A percentile compares a stretch with the other conserved stretches of the same genome.
Conservation (phyloP, 768 basidiomycete genomes). For the Tricholoma furcatifolium region DNA sequence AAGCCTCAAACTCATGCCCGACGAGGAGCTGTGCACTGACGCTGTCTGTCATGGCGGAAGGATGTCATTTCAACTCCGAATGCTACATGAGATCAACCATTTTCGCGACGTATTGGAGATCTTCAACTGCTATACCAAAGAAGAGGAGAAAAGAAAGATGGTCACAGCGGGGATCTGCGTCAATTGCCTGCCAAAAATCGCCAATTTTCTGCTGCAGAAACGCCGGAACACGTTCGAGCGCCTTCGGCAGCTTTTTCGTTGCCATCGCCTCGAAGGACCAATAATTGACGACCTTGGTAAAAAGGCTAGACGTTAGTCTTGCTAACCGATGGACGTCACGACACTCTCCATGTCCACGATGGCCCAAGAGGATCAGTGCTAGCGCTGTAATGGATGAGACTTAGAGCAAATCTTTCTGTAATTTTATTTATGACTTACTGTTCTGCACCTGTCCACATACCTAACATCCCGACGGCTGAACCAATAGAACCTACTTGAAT, state of each 20-base stretch:
- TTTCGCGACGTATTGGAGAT: conserved; percentile 1
- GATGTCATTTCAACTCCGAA: background rate
- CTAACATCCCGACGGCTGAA: conserved; percentile 51
- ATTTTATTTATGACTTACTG: conserved; percentile 33
- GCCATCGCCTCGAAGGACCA: background rate
- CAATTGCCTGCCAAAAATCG: conserved; percentile 1
- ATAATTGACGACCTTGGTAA: no score
- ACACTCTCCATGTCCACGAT: conserved; percentile 19
- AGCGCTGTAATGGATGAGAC: conserved; percentile 1
- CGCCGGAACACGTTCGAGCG: background rate
- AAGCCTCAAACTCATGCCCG: background rate
- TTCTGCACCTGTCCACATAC: conserved; percentile 51
- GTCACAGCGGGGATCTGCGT: background rate
- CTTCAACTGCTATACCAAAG: background rate
- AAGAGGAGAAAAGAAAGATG: background rate
- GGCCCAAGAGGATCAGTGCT: conserved; percentile 20
- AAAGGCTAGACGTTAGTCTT: no score
- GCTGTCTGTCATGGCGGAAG: background rate
- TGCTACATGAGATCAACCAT: conserved; percentile 1
- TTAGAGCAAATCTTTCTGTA: background rate
- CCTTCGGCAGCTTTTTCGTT: background rate
- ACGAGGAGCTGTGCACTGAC: background rate
- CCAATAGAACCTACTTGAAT: conserved; percentile 56
- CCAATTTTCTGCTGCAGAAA: background rate
- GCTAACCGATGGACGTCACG: background rate